phyloP scores from a whole-genome alignment of 495 filamentous ascomycete species.

The Pyrenula massariospora region DNA sequence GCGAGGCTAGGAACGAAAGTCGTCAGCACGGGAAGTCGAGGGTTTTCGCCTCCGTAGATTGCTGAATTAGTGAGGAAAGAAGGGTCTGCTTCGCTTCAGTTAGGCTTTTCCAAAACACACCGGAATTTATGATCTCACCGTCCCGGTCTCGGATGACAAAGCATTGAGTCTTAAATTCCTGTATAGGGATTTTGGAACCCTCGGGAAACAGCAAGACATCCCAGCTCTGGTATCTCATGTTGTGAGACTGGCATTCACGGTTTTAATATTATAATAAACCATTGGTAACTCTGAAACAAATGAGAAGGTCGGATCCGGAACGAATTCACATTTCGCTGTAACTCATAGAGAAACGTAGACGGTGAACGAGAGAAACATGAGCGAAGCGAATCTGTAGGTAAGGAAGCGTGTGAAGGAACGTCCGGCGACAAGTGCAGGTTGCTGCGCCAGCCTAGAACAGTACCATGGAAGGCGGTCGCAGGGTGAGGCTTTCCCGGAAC shows the following conservation, averaged over 20 bases:
- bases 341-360: too few species aligned
- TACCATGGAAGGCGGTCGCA: too few species aligned
- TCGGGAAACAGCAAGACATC: slow-evolving; percentile 73
- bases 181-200: slow-evolving; percentile 52
- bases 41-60: slow-evolving; percentile 3
- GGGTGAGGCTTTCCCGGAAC: too few species aligned
- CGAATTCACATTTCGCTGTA: background rate
- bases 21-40: slow-evolving; percentile 56
- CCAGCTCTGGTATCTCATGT: slow-evolving; percentile 79
- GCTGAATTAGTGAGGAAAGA: slow-evolving; percentile 1
- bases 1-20: slow-evolving; percentile 64
- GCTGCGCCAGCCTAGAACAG: too few species aligned
- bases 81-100: slow-evolving; percentile 11
- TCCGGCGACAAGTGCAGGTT: too few species aligned
- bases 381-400: too few species aligned
- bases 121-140: slow-evolving; percentile 13
- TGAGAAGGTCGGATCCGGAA: background rate
- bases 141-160: slow-evolving; percentile 56
- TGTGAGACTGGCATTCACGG: slow-evolving; percentile 2
- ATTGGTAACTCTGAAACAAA: background rate
- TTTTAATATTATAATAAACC: background rate
- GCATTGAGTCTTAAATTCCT: slow-evolving; percentile 81
- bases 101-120: slow-evolving; percentile 6
- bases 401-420: too few species aligned
- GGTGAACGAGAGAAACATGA: too few species aligned